These are phyloP conservation scores for Alternaria panax DNA, from an alignment of 2,329 filamentous ascomycete species.

Conservation along the genomic window DNA sequence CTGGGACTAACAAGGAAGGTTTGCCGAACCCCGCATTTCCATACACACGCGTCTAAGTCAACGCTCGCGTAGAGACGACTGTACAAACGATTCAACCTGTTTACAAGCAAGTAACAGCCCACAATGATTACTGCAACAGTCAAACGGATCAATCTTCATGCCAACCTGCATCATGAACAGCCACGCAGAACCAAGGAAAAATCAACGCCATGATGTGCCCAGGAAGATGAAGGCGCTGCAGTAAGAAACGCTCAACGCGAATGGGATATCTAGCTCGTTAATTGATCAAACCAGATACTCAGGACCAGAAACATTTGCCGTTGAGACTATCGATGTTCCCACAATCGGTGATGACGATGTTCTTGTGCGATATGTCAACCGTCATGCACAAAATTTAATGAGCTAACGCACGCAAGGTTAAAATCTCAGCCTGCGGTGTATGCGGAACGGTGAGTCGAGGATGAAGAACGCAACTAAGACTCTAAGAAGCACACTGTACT, in stretches of 20 bases:
- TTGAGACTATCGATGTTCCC: constrained; percentile 29
- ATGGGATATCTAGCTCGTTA: too few species aligned
- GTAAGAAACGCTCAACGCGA: constrained; percentile 11
- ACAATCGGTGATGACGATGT: constrained; percentile 31
- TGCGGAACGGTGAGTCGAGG: constrained; percentile 29
- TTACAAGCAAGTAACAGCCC: neutral
- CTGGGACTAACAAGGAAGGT: constrained; percentile 11
- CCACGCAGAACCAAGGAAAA: neutral
- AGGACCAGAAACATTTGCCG: constrained; percentile 26
- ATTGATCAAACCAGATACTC: constrained; percentile 29
- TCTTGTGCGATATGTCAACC: constrained; percentile 16
- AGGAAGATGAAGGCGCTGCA: constrained; percentile 34
- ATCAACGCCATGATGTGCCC: constrained; percentile 18
- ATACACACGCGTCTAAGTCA: constrained; percentile 17
- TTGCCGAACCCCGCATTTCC: constrained; percentile 27
- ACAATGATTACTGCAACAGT: neutral
- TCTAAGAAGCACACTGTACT: neutral
- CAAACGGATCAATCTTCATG: too few species aligned
- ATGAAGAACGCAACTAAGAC: neutral
- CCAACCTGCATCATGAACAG: constrained; percentile 1
- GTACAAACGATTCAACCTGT: neutral
- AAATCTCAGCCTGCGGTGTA: constrained; percentile 34
- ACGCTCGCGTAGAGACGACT: neutral
- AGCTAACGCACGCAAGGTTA: constrained; percentile 22
- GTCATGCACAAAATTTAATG: neutral